A percentile compares a stretch with the other conserved stretches of the same genome.
Evolutionary conservation across 1,284 basidiomycete species (phyloP).

Genomic region (Xanthoconium separans): DNA sequence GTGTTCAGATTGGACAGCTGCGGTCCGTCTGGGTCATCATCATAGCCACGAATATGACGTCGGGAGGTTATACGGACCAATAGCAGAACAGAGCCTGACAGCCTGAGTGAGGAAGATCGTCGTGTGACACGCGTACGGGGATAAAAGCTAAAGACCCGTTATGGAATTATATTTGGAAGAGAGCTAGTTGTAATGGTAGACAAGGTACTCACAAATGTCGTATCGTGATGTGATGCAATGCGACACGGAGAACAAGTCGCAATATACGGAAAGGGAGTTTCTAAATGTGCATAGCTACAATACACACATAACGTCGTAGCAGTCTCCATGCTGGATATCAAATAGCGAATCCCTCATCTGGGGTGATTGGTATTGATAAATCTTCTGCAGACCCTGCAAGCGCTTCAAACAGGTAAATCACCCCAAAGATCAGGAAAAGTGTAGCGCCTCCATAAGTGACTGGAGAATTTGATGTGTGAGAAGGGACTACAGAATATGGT

Average conservation of each 20-base stretch:
- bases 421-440: conserved; percentile 63
- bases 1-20: too few relatives aligned
- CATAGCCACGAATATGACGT: too few relatives aligned
- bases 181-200: background rate
- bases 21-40: too few relatives aligned
- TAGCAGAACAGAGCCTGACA: too few relatives aligned
- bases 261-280: background rate
- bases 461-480: background rate
- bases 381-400: conserved; percentile 21
- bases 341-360: conserved; percentile 17
- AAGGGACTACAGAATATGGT: background rate
- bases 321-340: conserved; percentile 39
- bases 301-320: conserved; percentile 1
- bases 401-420: conserved; percentile 48
- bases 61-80: too few relatives aligned
- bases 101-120: too few relatives aligned
- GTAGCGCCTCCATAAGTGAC: conserved; percentile 50
- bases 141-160: too few relatives aligned
- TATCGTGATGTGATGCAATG: background rate
- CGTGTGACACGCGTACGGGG: too few relatives aligned
- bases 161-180: too few relatives aligned
- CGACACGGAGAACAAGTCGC: background rate
- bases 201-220: background rate
- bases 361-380: conserved; percentile 13
- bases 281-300: background rate